Evolutionary conservation across 2,329 filamentous ascomycete genomes (phyloP).

Genomic region (Fusarium sp.): DNA sequence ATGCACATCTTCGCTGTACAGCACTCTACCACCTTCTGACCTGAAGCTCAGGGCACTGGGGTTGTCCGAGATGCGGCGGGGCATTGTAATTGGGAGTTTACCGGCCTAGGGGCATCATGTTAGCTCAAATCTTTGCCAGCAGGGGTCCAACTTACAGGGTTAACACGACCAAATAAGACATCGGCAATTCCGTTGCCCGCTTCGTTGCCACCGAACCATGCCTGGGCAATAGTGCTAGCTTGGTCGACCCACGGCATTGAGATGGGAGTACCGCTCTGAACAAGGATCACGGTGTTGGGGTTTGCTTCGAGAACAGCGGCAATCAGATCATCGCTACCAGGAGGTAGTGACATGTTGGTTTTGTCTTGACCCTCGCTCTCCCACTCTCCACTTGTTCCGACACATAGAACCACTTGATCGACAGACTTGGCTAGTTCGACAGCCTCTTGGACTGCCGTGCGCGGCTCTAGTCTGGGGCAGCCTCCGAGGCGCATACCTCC

Average conservation of each 20-base stretch:
- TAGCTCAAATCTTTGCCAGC: neutral
- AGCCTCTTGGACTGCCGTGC: neutral
- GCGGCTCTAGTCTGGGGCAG: neutral
- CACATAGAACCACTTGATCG: conserved; percentile 5
- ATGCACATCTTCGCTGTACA: conserved; percentile 14
- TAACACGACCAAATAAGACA: neutral
- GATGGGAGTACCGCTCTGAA: conserved; percentile 7
- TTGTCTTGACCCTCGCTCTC: conserved; percentile 18
- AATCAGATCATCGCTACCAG: neutral
- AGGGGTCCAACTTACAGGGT: neutral
- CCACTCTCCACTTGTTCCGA: conserved; percentile 13
- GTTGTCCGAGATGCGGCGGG: neutral
- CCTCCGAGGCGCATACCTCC: conserved; percentile 3
- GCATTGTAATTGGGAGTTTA: conserved; percentile 1
- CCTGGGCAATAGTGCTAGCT: neutral
- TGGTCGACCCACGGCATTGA: conserved; percentile 9
- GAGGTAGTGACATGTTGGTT: neutral
- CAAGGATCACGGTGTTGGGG: accelerated
- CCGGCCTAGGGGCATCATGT: neutral
- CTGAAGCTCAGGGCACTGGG: neutral
- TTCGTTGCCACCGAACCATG: conserved; percentile 13
- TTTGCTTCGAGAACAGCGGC: neutral
- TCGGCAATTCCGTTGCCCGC: conserved; percentile 5
- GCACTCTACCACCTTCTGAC: neutral
- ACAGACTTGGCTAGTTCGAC: neutral